Base-by-base conservation (phyloP, 179 eudicot genomes). In the Silene noctiflora region DNA sequence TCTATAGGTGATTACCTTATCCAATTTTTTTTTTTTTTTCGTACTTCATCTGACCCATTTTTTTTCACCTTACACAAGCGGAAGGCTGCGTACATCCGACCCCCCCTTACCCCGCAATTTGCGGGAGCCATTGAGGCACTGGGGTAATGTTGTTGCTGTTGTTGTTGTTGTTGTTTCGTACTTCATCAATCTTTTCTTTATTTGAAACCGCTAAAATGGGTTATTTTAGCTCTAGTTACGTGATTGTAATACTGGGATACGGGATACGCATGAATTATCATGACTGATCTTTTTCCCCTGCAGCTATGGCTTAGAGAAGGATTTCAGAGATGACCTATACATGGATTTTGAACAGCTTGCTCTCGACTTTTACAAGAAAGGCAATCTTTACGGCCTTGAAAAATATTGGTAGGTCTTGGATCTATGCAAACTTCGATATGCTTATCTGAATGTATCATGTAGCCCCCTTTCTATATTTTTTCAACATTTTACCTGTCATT, bases 231-330 rank as follows among this genome's bases (percentile, higher is more conserved):
- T 0, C 14, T 42, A 42, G 12, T 42, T 42, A 42, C 48, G 48
- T 42, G 48, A 42, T 9, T 42, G 20, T 62, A 7, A 14, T 22
- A 5, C 9, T 42, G 12, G 48, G 48, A 42, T 42, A 42, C 48
- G 2, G 21, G 70, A 24, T 51, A 51, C 46, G 70, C 63, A 25
- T 72, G 67, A 64, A 24, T 25, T 5, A 20, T 1, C 16, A 14
- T 51, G 44, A 71, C 62, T 48, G 33, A 73, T 77, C 27, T 48
- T 68, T 78, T 82, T 20, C 72, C 24, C 13, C 76, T 83, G 27
- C 87, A 94, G 98, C 75, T 92, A 94, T 76, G 98, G 98, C 39
- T 84, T 94, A 85, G 98, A 94, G 91, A 92, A 87, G 81, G 91
- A 91, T 77, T 91, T 88, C 82, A 88, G 83, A 73, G 95, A 87